A percentile compares a stretch with the other conserved stretches of the same genome.
phyloP scores from a whole-genome alignment of 805 yeast genomes.

The Hanseniaspora lachancei region DNA sequence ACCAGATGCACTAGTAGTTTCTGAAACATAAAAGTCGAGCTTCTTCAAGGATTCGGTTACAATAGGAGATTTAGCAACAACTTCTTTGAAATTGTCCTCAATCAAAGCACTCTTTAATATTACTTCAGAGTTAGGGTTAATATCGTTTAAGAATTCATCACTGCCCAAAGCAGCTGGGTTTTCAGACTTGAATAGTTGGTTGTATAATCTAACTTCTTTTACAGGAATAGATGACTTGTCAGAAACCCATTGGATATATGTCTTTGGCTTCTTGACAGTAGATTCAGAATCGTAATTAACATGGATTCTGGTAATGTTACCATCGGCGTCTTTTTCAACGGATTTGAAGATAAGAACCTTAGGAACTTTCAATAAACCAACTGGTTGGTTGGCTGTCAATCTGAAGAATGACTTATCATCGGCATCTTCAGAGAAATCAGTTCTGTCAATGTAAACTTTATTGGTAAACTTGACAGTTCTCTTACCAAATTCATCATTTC shows the following conservation, averaged over 20 bases:
- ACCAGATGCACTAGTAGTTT: constrained; percentile 36
- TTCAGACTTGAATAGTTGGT: constrained; percentile 77
- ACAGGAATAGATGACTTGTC: constrained; percentile 48
- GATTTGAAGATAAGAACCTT: constrained; percentile 60
- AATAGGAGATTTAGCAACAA: constrained; percentile 63
- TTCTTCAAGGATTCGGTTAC: constrained; percentile 44
- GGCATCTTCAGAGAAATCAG: constrained; percentile 65
- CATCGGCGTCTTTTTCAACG: constrained; percentile 39
- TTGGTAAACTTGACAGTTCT: constrained; percentile 66
- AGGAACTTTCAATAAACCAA: constrained; percentile 88
- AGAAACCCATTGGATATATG: constrained; percentile 95
- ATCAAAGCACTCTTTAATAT: constrained; percentile 52
- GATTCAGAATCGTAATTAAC: constrained; percentile 66
- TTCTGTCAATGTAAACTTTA: constrained; percentile 68
- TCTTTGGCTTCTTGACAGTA: constrained; percentile 68
- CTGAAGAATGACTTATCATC: constrained; percentile 68
- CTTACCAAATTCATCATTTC: constrained; percentile 61
- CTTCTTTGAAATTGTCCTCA: constrained; percentile 63
- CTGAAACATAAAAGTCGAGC: constrained; percentile 56
- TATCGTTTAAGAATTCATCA: constrained; percentile 74
- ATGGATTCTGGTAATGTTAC: constrained; percentile 55
- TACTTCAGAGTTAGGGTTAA: constrained; percentile 67
- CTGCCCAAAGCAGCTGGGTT: constrained; percentile 73
- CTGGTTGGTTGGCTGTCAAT: constrained; percentile 85
- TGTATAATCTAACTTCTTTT: constrained; percentile 72